Conservation (phyloP, 2,329 filamentous ascomycete species). For the Delphinella strobiligena region DNA sequence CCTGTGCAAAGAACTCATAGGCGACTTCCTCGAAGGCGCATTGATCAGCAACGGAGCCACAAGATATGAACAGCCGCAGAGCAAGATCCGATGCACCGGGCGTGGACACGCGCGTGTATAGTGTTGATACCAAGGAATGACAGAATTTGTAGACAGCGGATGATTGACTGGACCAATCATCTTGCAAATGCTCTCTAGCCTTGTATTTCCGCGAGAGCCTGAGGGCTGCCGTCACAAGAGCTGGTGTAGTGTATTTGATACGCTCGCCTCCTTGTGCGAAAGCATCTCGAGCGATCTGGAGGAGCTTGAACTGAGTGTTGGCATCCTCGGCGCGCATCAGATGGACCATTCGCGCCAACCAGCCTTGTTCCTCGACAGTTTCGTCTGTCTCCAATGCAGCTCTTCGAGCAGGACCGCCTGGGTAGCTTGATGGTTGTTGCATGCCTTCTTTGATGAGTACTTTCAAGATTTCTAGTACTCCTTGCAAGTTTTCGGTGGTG, state of each 20-base stretch:
- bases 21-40: conserved; percentile 88
- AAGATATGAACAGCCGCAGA: conserved; percentile 78
- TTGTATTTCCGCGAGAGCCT: conserved; percentile 86
- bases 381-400: conserved; percentile 83
- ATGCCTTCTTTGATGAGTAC: conserved; percentile 90
- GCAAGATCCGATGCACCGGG: conserved; percentile 74
- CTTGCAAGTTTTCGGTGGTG: conserved; percentile 68
- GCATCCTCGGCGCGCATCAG: conserved; percentile 74
- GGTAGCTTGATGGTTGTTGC: conserved; percentile 67
- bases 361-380: conserved; percentile 95
- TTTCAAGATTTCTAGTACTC: conserved; percentile 75
- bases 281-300: conserved; percentile 77
- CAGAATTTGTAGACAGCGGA: conserved; percentile 91
- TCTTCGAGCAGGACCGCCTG: conserved; percentile 61
- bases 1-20: conserved; percentile 97
- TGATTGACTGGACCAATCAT: conserved; percentile 60
- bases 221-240: conserved; percentile 78
- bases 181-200: conserved; percentile 72
- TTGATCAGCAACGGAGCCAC: conserved; percentile 85
- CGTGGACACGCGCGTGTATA: conserved; percentile 68
- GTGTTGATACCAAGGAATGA: conserved; percentile 72
- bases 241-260: conserved; percentile 89
- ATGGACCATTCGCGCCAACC: conserved; percentile 86
- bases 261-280: conserved; percentile 88
- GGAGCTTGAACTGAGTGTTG: conserved; percentile 84